Evolutionary conservation across 345 rosid species (phyloP).

Genomic region (Cardamine chenopodiifolia): DNA sequence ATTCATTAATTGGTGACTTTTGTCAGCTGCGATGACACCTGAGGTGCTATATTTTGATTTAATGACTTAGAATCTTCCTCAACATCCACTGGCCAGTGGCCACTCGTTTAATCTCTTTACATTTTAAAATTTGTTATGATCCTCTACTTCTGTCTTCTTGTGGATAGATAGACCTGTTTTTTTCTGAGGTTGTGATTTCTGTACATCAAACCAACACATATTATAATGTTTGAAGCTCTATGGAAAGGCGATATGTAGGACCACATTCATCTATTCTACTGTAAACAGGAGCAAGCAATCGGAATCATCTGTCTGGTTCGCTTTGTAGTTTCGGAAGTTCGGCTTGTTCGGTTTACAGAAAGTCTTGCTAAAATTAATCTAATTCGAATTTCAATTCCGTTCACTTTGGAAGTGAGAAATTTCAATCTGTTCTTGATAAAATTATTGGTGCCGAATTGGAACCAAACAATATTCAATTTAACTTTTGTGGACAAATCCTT

Average conservation of each 20-base stretch:
- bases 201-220: background rate
- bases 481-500: background rate
- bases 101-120: conserved; percentile 2
- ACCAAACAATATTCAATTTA: background rate
- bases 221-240: background rate
- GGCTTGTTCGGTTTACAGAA: background rate
- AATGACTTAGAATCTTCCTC: conserved; percentile 11
- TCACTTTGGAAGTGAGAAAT: background rate
- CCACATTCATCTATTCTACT: background rate
- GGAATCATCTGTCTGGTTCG: background rate
- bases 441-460: background rate
- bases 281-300: background rate
- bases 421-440: background rate
- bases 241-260: background rate
- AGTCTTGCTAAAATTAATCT: background rate
- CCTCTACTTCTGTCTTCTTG: conserved; percentile 23
- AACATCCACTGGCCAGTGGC: conserved; percentile 14
- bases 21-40: conserved; percentile 27
- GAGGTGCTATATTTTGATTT: conserved; percentile 15
- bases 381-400: background rate
- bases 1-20: conserved; percentile 23
- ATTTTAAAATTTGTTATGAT: conserved; percentile 7
- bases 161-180: conserved; percentile 21
- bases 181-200: conserved; percentile 10
- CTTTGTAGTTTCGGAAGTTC: background rate